Percentiles rank a stretch among this genome's conserved stretches.
These are phyloP conservation scores for Spathaspora passalidarum DNA, from an alignment of 805 yeast species.

Conservation along the genomic window DNA sequence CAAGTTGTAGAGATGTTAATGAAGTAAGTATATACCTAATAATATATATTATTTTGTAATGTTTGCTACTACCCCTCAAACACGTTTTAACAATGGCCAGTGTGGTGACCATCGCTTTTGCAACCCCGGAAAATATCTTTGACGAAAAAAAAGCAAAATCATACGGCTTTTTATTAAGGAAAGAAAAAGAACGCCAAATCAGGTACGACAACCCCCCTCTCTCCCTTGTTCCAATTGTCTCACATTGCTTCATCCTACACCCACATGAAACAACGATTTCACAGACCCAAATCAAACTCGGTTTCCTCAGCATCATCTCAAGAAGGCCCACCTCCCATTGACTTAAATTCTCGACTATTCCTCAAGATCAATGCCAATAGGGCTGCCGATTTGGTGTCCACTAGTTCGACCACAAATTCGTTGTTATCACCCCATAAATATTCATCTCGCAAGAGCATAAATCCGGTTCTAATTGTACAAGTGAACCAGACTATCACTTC, in stretches of 20 bases:
- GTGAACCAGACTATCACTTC: constrained; percentile 27
- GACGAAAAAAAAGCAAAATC: too few relatives aligned
- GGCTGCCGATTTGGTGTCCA: constrained; percentile 37
- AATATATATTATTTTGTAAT: not conserved
- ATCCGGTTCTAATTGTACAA: constrained; percentile 36
- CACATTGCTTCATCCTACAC: too few relatives aligned
- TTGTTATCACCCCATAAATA: not conserved
- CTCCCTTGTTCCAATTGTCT: too few relatives aligned
- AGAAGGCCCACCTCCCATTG: not conserved
- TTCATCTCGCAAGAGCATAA: constrained; percentile 19
- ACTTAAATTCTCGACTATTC: constrained; percentile 12
- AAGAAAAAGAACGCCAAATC: too few relatives aligned
- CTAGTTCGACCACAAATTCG: constrained; percentile 6
- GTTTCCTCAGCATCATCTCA: not conserved
- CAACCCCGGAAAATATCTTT: too few relatives aligned
- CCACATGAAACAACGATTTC: not conserved
- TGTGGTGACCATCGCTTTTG: too few relatives aligned
- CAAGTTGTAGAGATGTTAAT: constrained; percentile 88
- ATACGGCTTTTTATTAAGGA: too few relatives aligned
- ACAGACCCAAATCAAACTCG: not conserved
- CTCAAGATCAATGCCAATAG: constrained; percentile 33
- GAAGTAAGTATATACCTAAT: constrained; percentile 33
- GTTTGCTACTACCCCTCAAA: too few relatives aligned
- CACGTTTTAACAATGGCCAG: too few relatives aligned
- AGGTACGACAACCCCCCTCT: too few relatives aligned